Evolutionary conservation across 2,329 filamentous ascomycete genomes (phyloP), one percentile per base, ranked within the genome.

Genomic region (Leptographium lundbergii): DNA sequence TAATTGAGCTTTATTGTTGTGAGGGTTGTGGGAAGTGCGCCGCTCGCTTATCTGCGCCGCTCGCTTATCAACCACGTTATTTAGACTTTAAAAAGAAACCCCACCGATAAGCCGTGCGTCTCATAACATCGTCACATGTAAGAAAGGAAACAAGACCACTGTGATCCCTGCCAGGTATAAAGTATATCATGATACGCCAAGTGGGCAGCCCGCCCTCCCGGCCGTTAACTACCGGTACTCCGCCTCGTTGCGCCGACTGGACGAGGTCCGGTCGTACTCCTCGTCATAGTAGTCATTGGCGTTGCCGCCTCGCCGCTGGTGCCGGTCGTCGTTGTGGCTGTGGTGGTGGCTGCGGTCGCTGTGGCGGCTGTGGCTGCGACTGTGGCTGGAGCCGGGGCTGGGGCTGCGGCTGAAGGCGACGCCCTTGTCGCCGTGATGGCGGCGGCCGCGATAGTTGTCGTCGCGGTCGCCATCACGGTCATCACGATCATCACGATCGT

Each of bases 361-460:
- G 57, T 34, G 58, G 45, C 34, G 48, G 47, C 57, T 54, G 36
- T 36, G n/a, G 54, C 54, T 45, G 25, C 39, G 14, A 13, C n/a
- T 36, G 19, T 5, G 27, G 42, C n/a, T 45, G 39, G 14, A 14
- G 36, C 50, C 29, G 25, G 52, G 48, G 17, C 56, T 61, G 5
- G 54, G 59, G 34, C 61, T 63, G 54, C 61, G 60, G 54, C 57
- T 61, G 50, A 57, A 56, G 9, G 58, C 57, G 1, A 61, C 50
- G 39, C 58, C 45, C 56, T 61, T 58, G 27, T 64, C 61, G 48
- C 63, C 54, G 55, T 60, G 42, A 9, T 19, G 54, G 52, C 63
- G 62, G 56, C 69, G 66, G 57, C 68, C 67, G 25, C 65, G 63
- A 17, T 65, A 32, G 27, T 48, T 36, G 53, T 52, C 32, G 25